Conservation (phyloP, 345 rosid genomes). For the Bruguiera parviflora region DNA sequence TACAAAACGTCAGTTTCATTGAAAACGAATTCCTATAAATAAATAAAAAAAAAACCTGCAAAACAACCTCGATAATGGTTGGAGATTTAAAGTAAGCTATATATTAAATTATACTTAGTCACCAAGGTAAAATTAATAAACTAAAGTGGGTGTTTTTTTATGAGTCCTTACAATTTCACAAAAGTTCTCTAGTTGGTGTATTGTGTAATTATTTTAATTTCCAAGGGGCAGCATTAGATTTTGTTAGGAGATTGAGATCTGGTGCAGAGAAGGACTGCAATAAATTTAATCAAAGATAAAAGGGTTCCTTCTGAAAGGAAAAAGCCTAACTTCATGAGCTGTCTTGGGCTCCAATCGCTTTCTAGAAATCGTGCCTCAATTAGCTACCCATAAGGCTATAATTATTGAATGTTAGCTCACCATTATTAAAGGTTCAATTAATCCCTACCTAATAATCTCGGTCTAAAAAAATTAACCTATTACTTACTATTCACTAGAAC, state of each 20-base stretch:
- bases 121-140: background rate
- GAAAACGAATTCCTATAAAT: slow-evolving; percentile 11
- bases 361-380: background rate
- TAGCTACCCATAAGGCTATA: background rate
- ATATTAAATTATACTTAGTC: background rate
- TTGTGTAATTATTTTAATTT: background rate
- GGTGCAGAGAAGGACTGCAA: background rate
- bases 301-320: background rate
- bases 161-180: slow-evolving; percentile 4
- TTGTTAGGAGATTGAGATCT: background rate
- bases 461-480: too few relatives aligned
- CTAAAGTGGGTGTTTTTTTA: background rate
- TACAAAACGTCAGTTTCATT: slow-evolving; percentile 25
- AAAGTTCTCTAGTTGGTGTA: background rate
- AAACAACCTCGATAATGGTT: slow-evolving; percentile 22
- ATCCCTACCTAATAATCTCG: too few relatives aligned
- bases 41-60: slow-evolving; percentile 17
- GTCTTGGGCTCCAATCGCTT: slow-evolving; percentile 14
- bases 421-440: too few relatives aligned
- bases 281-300: background rate
- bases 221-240: background rate
- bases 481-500: too few relatives aligned
- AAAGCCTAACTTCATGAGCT: slow-evolving; percentile 1
- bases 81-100: slow-evolving; percentile 11
- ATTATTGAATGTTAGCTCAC: background rate